Evolutionary conservation across 192 early-diverging fungal genomes (phyloP).

Genomic region (Umbelopsis sp.): DNA sequence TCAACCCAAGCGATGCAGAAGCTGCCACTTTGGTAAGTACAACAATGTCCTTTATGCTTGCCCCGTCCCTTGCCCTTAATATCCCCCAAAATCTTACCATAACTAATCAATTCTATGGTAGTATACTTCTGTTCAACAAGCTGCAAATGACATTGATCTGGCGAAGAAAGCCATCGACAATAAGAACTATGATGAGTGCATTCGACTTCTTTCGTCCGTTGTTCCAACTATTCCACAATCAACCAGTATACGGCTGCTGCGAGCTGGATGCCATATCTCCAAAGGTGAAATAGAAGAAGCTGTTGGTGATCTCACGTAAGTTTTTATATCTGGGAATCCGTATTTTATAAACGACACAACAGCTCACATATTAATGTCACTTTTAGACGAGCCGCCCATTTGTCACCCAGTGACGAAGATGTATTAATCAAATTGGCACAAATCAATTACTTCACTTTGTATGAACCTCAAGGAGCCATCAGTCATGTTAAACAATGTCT

Average conservation of each 20-base stretch:
- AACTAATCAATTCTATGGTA: neutral
- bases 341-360: too few species aligned
- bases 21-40: slow-evolving; percentile 40
- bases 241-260: slow-evolving; percentile 55
- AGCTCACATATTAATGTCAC: neutral
- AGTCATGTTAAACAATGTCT: slow-evolving; percentile 82
- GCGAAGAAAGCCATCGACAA: slow-evolving; percentile 43
- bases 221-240: slow-evolving; percentile 59
- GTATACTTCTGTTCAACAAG: slow-evolving; percentile 42
- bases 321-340: neutral
- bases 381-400: slow-evolving; percentile 68
- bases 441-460: slow-evolving; percentile 67
- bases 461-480: slow-evolving; percentile 73
- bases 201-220: slow-evolving; percentile 49
- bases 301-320: slow-evolving; percentile 71
- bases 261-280: slow-evolving; percentile 75
- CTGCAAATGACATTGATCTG: slow-evolving; percentile 39
- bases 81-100: too few species aligned
- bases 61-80: neutral
- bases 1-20: slow-evolving; percentile 36
- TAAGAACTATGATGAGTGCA: slow-evolving; percentile 57
- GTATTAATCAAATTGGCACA: slow-evolving; percentile 65
- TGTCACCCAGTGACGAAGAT: slow-evolving; percentile 67
- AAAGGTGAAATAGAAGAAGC: slow-evolving; percentile 84
- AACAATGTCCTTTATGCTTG: neutral